phyloP scores from a whole-genome alignment of 495 filamentous ascomycete species.

The Aspergillus leporis region DNA sequence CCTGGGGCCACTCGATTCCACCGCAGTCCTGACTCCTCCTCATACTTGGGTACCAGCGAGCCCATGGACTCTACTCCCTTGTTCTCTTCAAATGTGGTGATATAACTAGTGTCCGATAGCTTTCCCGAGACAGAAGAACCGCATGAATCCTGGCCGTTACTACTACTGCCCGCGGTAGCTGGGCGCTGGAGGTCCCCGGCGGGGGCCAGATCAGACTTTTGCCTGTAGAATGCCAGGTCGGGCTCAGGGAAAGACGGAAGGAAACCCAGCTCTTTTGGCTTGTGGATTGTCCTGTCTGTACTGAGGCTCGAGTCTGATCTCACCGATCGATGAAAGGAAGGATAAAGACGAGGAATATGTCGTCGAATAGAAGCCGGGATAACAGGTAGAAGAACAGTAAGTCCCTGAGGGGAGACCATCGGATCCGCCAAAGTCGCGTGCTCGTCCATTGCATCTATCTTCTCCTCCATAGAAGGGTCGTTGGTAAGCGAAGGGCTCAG shows the following conservation, averaged over 20 bases:
- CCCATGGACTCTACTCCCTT: constrained; percentile 13
- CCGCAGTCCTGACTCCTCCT: constrained; percentile 37
- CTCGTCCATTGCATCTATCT: constrained; percentile 12
- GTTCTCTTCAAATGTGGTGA: constrained; percentile 7
- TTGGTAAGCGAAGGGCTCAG: neutral
- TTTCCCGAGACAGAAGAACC: constrained; percentile 10
- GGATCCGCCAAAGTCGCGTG: constrained; percentile 11
- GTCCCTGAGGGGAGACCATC: constrained; percentile 10
- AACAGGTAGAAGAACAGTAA: constrained; percentile 25
- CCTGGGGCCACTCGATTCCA: constrained; percentile 46
- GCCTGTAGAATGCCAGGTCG: constrained; percentile 6
- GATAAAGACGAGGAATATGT: constrained; percentile 30
- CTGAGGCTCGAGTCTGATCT: constrained; percentile 17
- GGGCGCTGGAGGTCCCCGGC: constrained; percentile 11
- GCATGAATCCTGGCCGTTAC: constrained; percentile 8
- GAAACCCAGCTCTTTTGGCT: constrained; percentile 11
- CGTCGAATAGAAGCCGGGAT: constrained; percentile 38
- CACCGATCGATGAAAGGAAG: constrained; percentile 10
- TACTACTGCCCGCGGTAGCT: constrained; percentile 15
- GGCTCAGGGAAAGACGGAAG: constrained; percentile 22
- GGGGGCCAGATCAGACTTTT: neutral
- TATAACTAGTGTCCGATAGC: constrained; percentile 17
- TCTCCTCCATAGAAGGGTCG: neutral
- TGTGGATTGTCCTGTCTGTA: constrained; percentile 8
- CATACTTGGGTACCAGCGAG: constrained; percentile 26